These are phyloP conservation scores for Atkinsonella hypoxylon DNA, from an alignment of 2,329 filamentous ascomycete genomes.

Conservation along the genomic window DNA sequence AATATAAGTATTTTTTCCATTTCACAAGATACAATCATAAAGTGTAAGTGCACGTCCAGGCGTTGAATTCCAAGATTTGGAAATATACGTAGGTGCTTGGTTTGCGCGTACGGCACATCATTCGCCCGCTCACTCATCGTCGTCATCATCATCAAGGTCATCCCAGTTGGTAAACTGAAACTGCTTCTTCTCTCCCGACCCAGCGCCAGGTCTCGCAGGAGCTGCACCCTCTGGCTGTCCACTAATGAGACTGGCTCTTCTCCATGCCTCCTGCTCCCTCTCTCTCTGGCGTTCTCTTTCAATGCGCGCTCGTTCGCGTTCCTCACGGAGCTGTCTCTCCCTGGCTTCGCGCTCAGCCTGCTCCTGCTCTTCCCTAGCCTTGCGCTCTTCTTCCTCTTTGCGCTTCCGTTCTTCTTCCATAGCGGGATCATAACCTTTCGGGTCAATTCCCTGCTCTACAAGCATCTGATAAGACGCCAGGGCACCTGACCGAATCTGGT, in stretches of 20 bases:
- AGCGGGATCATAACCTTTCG: constrained; percentile 45
- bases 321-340: constrained; percentile 28
- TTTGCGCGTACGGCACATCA: too few species aligned
- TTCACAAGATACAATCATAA: background rate
- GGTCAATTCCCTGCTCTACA: constrained; percentile 49
- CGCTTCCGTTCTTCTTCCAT: constrained; percentile 39
- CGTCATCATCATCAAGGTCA: constrained; percentile 38
- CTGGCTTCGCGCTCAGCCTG: constrained; percentile 32
- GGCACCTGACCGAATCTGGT: constrained; percentile 56
- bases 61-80: background rate
- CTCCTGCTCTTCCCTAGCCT: constrained; percentile 34
- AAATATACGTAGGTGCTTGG: too few species aligned
- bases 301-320: constrained; percentile 25
- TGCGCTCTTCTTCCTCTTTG: constrained; percentile 37
- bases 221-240: constrained; percentile 15
- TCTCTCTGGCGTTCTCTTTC: constrained; percentile 32
- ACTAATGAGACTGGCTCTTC: constrained; percentile 24
- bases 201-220: constrained; percentile 14
- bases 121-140: constrained; percentile 6
- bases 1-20: background rate
- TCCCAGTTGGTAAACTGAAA: constrained; percentile 44
- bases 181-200: constrained; percentile 33
- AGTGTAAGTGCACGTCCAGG: background rate
- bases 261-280: constrained; percentile 29
- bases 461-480: constrained; percentile 53